Evolutionary conservation across 208 protist genomes (phyloP).

Genomic region (Ichthyophonus hoferi): DNA sequence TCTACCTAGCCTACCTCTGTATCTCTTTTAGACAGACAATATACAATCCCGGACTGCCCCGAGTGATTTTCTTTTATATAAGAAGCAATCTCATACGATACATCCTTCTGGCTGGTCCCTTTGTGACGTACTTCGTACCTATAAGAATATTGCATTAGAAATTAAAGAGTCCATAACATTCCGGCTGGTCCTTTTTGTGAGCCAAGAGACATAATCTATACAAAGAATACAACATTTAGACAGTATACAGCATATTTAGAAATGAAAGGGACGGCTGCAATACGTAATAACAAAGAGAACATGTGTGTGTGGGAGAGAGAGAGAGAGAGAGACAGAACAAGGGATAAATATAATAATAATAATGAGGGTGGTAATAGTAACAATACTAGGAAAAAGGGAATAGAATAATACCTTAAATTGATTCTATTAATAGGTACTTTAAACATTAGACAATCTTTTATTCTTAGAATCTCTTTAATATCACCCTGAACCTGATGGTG

Average conservation of each 20-base stretch:
- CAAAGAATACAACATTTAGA: no score
- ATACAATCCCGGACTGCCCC: constrained; percentile 67
- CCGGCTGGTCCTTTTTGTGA: not conserved
- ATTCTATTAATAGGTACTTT: not conserved
- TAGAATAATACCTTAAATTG: not conserved
- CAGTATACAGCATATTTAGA: no score
- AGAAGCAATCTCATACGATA: constrained; percentile 24
- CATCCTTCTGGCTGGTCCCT: not conserved
- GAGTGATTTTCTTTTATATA: constrained; percentile 32
- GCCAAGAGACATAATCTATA: no score
- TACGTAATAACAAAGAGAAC: not conserved
- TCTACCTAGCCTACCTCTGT: constrained; percentile 67
- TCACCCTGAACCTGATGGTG: not conserved
- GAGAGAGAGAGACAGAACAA: not conserved
- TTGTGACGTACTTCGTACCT: not conserved
- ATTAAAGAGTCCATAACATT: not conserved
- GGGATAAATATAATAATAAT: no score
- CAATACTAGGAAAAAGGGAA: not conserved
- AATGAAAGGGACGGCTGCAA: not conserved
- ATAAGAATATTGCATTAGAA: not conserved
- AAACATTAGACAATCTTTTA: not conserved
- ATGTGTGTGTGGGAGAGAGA: not conserved
- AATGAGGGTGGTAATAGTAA: no score
- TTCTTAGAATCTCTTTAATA: not conserved
- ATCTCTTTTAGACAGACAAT: constrained; percentile 70